Conservation (phyloP, 805 yeast genomes). For the Candida pseudofarinosa region DNA sequence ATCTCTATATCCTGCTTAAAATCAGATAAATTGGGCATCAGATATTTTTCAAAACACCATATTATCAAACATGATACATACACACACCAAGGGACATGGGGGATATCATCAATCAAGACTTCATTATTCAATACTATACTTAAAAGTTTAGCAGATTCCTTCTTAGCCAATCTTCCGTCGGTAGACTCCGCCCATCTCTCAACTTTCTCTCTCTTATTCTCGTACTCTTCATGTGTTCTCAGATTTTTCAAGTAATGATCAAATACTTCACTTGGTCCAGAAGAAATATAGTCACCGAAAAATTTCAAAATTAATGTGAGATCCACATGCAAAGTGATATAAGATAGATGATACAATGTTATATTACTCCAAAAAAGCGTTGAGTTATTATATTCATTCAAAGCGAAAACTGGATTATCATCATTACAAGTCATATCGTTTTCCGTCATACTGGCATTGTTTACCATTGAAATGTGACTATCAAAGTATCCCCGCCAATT, state of each 20-base stretch:
- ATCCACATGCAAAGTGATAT: slow-evolving; percentile 23
- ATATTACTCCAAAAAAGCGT: slow-evolving; percentile 31
- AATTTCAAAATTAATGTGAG: slow-evolving; percentile 11
- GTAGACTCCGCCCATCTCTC: slow-evolving; percentile 21
- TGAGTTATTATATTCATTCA: slow-evolving; percentile 30
- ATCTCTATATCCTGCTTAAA: background rate
- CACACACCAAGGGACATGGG: slow-evolving; percentile 7
- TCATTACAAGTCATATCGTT: background rate
- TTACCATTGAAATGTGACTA: slow-evolving; percentile 23
- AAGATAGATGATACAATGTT: slow-evolving; percentile 18
- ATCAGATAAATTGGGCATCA: background rate
- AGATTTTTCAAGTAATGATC: slow-evolving; percentile 2
- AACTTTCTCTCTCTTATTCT: slow-evolving; percentile 10
- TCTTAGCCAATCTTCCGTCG: slow-evolving; percentile 18
- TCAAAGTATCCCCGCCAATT: slow-evolving; percentile 37
- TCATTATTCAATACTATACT: slow-evolving; percentile 7
- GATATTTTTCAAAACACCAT: slow-evolving; percentile 8
- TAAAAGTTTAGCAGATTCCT: slow-evolving; percentile 23
- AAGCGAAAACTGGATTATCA: background rate
- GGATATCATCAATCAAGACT: slow-evolving; percentile 15
- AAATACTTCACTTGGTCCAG: slow-evolving; percentile 6
- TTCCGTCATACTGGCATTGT: slow-evolving; percentile 7
- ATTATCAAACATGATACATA: slow-evolving; percentile 5
- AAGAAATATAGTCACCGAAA: slow-evolving; percentile 3
- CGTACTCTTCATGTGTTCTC: slow-evolving; percentile 11